phyloP scores from a whole-genome alignment of 768 basidiomycete genomes.

The Agaricus sinodeliciosus region DNA sequence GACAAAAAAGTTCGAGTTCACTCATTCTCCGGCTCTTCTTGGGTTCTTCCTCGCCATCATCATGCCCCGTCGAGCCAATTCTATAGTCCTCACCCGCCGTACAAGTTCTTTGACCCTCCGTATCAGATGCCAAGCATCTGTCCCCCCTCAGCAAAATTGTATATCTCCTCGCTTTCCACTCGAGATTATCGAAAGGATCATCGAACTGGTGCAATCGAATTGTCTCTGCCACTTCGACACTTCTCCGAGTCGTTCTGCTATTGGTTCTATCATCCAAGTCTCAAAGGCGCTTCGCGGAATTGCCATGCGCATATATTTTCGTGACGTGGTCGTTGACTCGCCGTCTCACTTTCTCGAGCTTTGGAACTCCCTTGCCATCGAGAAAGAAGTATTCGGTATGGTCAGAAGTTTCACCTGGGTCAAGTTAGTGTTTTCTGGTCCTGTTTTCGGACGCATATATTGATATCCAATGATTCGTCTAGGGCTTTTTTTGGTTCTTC shows the following conservation, averaged over 20 bases:
- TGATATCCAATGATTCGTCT: conserved; percentile 6
- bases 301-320: conserved; percentile 32
- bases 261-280: conserved; percentile 33
- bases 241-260: conserved; percentile 11
- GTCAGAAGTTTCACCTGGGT: conserved; percentile 35
- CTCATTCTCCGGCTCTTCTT: no score
- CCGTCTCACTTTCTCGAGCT: conserved; percentile 9
- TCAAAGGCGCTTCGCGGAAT: conserved; percentile 37
- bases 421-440: conserved; percentile 28
- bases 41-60: neutral
- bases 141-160: neutral
- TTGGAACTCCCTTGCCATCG: conserved; percentile 10
- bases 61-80: conserved; percentile 4
- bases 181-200: conserved; percentile 13
- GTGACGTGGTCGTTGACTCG: conserved; percentile 12
- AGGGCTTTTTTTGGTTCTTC: conserved; percentile 28
- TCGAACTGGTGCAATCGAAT: conserved; percentile 11
- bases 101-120: conserved; percentile 2
- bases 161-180: conserved; percentile 1
- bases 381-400: conserved; percentile 8
- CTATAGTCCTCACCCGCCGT: neutral
- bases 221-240: neutral
- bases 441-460: conserved; percentile 14
- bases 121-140: neutral
- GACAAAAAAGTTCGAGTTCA: no score